Percentiles rank a stretch among this genome's conserved stretches.
Conservation (phyloP, 345 rosid species). For the Psidium friedrichsthalianum region DNA sequence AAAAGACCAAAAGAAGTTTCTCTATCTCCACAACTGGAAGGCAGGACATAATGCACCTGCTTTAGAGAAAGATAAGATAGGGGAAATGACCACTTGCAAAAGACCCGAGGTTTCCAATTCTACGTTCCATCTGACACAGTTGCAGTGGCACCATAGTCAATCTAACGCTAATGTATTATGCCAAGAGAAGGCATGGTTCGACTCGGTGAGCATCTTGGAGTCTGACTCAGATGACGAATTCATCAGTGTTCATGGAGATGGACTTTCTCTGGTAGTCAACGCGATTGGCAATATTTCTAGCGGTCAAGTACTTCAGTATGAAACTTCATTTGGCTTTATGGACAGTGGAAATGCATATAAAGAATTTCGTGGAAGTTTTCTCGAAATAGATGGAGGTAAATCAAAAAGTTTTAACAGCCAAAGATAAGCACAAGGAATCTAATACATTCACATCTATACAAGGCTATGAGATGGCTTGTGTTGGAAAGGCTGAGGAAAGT, state of each 20-base stretch:
- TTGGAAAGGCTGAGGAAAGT: constrained; percentile 26
- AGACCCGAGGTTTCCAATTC: constrained; percentile 45
- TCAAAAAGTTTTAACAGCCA: constrained; percentile 7
- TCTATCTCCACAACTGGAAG: too few species aligned
- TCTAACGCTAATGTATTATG: constrained; percentile 27
- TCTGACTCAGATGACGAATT: constrained; percentile 86
- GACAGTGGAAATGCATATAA: constrained; percentile 48
- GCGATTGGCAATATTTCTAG: constrained; percentile 29
- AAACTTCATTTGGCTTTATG: constrained; percentile 44
- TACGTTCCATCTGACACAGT: constrained; percentile 41
- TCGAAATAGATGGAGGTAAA: constrained; percentile 45
- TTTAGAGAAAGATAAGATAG: too few species aligned
- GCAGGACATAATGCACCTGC: too few species aligned
- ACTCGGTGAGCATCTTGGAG: constrained; percentile 65
- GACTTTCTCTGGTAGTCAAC: constrained; percentile 25
- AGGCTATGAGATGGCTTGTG: constrained; percentile 15
- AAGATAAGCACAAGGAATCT: constrained; percentile 26
- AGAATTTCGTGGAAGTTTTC: constrained; percentile 53
- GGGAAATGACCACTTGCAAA: constrained; percentile 31
- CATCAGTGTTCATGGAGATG: constrained; percentile 62
- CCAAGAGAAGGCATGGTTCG: constrained; percentile 75
- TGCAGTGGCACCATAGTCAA: constrained; percentile 47
- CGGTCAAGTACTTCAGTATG: constrained; percentile 64
- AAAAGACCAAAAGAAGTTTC: too few species aligned
- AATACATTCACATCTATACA: constrained; percentile 12